Evolutionary conservation across 495 filamentous ascomycete species (phyloP).

Genomic region (Chaetomium tenue): DNA sequence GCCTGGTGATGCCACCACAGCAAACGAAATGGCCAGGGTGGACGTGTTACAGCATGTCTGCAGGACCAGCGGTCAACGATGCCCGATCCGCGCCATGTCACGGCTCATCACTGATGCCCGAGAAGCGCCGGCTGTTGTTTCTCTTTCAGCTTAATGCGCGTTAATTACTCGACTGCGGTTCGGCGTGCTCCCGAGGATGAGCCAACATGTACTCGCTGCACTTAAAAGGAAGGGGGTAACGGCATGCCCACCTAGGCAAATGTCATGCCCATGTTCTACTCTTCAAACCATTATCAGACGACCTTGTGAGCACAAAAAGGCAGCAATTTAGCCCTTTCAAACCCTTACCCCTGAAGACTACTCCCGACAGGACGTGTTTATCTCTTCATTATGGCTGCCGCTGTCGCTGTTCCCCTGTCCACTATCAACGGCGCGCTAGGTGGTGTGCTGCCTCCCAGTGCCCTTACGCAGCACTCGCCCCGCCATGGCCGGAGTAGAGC

Average conservation of each 20-base stretch:
- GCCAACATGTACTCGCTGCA: no score
- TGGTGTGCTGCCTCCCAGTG: slow-evolving; percentile 46
- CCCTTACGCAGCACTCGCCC: slow-evolving; percentile 41
- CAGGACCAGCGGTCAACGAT: slow-evolving; percentile 27
- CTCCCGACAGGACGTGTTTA: not conserved
- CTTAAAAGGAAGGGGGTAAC: no score
- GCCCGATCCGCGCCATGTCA: slow-evolving; percentile 19
- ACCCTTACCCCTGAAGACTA: not conserved
- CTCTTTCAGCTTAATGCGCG: not conserved
- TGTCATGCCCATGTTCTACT: no score
- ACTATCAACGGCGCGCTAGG: slow-evolving; percentile 38
- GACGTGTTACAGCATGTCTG: slow-evolving; percentile 8
- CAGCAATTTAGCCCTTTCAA: no score
- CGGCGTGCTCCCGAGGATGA: not conserved
- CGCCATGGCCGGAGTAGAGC: slow-evolving; percentile 47
- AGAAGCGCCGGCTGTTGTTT: not conserved
- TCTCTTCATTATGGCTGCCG: slow-evolving; percentile 33
- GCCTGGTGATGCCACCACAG: slow-evolving; percentile 10
- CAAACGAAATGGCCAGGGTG: not conserved
- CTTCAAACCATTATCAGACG: no score
- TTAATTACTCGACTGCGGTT: not conserved
- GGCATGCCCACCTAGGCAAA: no score
- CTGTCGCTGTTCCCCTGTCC: slow-evolving; percentile 36
- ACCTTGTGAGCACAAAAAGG: no score
- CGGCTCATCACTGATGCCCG: slow-evolving; percentile 20